These are phyloP conservation scores for Phlyctochytrium arcticum DNA, from an alignment of 192 early-diverging fungal species.

Conservation along the genomic window DNA sequence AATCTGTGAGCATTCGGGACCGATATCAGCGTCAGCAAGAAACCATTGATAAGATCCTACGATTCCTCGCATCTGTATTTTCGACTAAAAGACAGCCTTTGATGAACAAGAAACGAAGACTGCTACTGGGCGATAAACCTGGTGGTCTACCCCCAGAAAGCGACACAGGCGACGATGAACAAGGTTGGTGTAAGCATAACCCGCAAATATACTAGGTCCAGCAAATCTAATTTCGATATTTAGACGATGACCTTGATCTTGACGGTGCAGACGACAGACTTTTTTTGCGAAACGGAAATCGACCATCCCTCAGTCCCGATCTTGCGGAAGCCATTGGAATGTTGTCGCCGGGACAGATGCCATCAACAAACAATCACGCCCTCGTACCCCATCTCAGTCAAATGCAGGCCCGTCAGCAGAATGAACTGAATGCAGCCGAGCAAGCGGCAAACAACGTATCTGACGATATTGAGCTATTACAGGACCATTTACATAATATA, in stretches of 20 bases:
- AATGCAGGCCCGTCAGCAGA: conserved; percentile 3
- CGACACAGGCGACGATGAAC: too few species aligned
- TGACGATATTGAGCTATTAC: conserved; percentile 41
- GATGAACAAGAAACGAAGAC: conserved; percentile 30
- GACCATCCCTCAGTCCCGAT: too few species aligned
- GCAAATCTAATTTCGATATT: too few species aligned
- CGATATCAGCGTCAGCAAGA: conserved; percentile 83
- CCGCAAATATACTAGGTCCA: too few species aligned
- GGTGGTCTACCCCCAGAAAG: too few species aligned
- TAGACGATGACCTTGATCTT: too few species aligned
- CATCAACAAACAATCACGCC: too few species aligned
- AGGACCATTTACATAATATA: conserved; percentile 33
- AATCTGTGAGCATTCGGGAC: conserved; percentile 68
- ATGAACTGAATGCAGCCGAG: conserved; percentile 3
- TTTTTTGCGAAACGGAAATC: too few species aligned
- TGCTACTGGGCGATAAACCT: conserved; percentile 17
- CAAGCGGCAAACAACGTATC: conserved; percentile 25
- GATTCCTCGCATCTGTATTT: conserved; percentile 87
- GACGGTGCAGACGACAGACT: too few species aligned
- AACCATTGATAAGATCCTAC: conserved; percentile 89
- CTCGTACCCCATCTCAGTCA: conserved; percentile 5
- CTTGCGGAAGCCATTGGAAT: too few species aligned
- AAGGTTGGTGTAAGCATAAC: too few species aligned
- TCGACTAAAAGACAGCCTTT: conserved; percentile 33
- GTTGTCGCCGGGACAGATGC: too few species aligned